Evolutionary conservation across 306 rosid genomes (phyloP), one percentile per base, ranked within the genome.

Genomic region (Quercus robur): DNA sequence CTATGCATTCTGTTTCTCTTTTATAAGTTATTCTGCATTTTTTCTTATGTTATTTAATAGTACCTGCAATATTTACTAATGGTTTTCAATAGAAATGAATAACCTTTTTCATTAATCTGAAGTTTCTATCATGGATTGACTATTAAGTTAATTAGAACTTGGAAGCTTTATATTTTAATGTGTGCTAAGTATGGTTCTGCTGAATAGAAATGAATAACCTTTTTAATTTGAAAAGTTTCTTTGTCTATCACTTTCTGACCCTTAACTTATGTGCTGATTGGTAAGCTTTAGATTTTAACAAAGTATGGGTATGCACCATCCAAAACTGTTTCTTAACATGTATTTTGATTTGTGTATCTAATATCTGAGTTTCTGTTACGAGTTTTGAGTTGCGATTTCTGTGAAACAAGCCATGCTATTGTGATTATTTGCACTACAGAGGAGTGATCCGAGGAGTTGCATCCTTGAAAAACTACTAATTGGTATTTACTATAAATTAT

Each of bases 1-100:
- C 72, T 79, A 46, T n/a, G 4, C 19, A 70, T 56, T 51, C 49
- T 46, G 6, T 74, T 78, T 46, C 31, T 80, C 25, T 20, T 73
- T 56, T 62, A 10, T 26, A 55, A 6, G 19, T 68, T 62, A 38
- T 70, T 81, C 58, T 35, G 46, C 33, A 49, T 70, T 44, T 15
- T 23, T 17, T 67, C 64, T 66, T 59, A 15, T 28, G 41, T 21
- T 61, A 10, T 69, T 38, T 55, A 78, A 28, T 41, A 46, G 38
- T 66, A 19, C 51, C 7, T 56, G 76, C 66, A 71, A 58, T 35
- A 57, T 71, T 61, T 28, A 20, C 46, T 31, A 44, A 19, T 66
- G 68, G 68, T 66, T 31, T 26, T 4, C 51, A 51, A 33, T 4
- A 15, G 52, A 31, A 8, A 55, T 70, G 21, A 52, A 35, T 20